Base-by-base conservation (phyloP, 2,329 filamentous ascomycete species). In the Aspergillus sp. region DNA sequence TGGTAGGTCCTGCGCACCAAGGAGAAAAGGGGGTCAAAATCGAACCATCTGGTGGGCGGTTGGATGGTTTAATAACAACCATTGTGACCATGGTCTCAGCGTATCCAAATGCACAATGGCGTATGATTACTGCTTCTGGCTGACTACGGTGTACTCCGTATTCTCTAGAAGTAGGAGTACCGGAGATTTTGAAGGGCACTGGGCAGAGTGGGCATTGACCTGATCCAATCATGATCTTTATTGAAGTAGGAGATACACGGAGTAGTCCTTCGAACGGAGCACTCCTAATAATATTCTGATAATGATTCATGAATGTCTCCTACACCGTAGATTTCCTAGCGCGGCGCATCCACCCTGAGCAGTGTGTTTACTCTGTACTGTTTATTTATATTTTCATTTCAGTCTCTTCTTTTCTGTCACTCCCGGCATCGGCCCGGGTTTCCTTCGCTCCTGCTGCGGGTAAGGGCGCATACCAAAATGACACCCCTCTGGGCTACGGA, bases 341-440 rank as follows among this genome's bases (percentile, higher is more conserved):
- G 61, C 61, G 57, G 61, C 59, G 56, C 61, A 51, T 57, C 57
- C 61, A 60, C 51, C 46, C 60, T 60, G 26, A 9, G 7, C 6
- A 29, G 26, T 7, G 26, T 9, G 26, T 59, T 62, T 29, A 42
- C 26, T 49, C 50, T 2, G 29, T 16, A 14, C n/a, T 55, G 20
- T 50, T 51, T 51, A 29, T 51, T 51, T 14, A 32, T 51, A 29
- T 26, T 24, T 31, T 55, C 24, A 24, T 65, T 59, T 61, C 63
- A 62, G 3, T 59, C 61, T 49, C 57, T 56, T 52, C 55, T 31
- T 31, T 46, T 16, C 6, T 47, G 9, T 18, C 11, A 22, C 45
- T 24, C 45, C 22, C 45, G 18, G 18, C 45, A 47, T 47, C 22
- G 45, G 45, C 24, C 22, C 45, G 22, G 11, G 12, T 47, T 20